phyloP scores from a whole-genome alignment of 495 filamentous ascomycete species.

The Aspergillus haitiensis region DNA sequence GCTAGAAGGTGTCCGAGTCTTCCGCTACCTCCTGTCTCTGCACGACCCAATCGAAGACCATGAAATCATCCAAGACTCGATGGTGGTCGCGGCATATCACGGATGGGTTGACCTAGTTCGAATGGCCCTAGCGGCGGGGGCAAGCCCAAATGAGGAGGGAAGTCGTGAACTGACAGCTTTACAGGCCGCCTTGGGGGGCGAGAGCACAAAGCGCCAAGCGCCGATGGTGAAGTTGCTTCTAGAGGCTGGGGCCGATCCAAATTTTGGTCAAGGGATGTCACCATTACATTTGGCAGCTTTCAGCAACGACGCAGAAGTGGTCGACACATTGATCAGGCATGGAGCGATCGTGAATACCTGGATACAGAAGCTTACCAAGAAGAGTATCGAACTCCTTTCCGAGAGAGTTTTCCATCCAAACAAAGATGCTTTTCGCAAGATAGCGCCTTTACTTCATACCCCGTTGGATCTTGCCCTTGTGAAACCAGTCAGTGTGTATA shows the following conservation, averaged over 20 bases:
- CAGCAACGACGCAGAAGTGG: not conserved
- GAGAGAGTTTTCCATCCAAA: too few species aligned
- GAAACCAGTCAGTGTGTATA: not conserved
- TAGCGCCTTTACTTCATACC: not conserved
- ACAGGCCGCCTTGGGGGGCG: not conserved
- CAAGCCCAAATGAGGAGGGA: not conserved
- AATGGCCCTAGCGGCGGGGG: not conserved
- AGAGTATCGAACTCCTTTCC: not conserved
- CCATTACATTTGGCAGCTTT: not conserved
- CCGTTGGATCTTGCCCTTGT: not conserved
- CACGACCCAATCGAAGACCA: not conserved
- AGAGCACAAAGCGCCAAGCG: not conserved
- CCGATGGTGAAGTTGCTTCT: not conserved
- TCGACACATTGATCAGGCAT: not conserved
- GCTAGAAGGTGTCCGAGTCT: not conserved
- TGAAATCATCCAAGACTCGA: not conserved
- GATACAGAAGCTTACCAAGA: not conserved
- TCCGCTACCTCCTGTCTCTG: not conserved
- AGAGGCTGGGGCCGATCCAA: not conserved
- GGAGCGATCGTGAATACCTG: not conserved
- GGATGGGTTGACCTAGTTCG: not conserved
- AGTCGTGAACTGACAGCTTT: not conserved
- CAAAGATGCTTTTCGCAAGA: not conserved
- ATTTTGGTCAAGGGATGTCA: not conserved
- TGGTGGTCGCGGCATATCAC: not conserved